These are phyloP conservation scores for Pistacia atlantica DNA, from an alignment of 345 rosid species.

Conservation along the genomic window DNA sequence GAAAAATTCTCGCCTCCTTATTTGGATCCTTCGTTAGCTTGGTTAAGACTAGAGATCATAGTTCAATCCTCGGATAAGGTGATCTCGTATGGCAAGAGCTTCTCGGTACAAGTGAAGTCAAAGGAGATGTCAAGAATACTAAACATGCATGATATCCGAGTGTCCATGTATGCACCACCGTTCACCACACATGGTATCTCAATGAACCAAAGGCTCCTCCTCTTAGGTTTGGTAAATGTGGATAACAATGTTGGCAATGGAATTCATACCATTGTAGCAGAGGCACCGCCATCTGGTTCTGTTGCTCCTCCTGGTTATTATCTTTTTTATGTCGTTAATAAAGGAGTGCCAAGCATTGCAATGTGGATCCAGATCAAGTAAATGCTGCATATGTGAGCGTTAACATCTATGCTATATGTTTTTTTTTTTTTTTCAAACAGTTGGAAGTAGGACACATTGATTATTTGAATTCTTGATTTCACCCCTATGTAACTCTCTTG, in stretches of 20 bases:
- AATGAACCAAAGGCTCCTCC: conserved; percentile 67
- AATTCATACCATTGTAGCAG: conserved; percentile 8
- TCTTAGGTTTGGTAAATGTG: conserved; percentile 33
- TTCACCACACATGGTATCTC: conserved; percentile 76
- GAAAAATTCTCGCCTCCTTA: conserved; percentile 83
- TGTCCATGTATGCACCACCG: conserved; percentile 61
- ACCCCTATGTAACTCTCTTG: too few species aligned
- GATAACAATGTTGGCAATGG: background rate
- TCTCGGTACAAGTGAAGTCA: conserved; percentile 29
- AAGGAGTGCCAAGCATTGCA: conserved; percentile 52
- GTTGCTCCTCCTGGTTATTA: conserved; percentile 71
- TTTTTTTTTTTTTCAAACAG: too few species aligned
- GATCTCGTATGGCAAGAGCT: conserved; percentile 31
- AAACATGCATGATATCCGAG: conserved; percentile 21
- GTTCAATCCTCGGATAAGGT: background rate
- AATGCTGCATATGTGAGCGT: background rate
- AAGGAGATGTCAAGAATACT: background rate
- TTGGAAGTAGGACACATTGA: too few species aligned
- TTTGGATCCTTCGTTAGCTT: conserved; percentile 41
- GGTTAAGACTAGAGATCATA: conserved; percentile 36
- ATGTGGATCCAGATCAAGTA: conserved; percentile 58
- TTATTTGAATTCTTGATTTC: too few species aligned
- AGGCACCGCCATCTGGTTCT: conserved; percentile 46
- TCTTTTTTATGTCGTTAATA: conserved; percentile 43
- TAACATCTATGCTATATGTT: too few species aligned